These are phyloP conservation scores for Domatiomyces globalis DNA, from an alignment of 2,329 filamentous ascomycete genomes.

Conservation along the genomic window DNA sequence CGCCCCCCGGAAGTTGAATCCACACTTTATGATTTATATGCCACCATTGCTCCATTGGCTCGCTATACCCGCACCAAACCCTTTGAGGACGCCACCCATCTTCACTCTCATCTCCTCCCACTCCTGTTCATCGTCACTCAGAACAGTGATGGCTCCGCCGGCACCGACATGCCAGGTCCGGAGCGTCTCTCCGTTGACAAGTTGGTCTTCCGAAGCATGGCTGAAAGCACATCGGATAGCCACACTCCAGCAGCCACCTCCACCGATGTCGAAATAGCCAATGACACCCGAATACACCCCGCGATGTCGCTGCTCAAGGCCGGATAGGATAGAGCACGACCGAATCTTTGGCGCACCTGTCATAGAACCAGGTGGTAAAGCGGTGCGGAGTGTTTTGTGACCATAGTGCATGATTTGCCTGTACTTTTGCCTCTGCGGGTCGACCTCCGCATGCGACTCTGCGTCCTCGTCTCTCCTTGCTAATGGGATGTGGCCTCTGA, in stretches of 20 bases:
- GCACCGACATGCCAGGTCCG: slow-evolving; percentile 67
- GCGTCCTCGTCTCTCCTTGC: background rate
- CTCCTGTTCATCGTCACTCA: slow-evolving; percentile 68
- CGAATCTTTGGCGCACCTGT: slow-evolving; percentile 91
- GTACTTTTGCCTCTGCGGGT: slow-evolving; percentile 18
- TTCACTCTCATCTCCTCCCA: slow-evolving; percentile 84
- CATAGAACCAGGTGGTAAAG: slow-evolving; percentile 85
- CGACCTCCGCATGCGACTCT: background rate
- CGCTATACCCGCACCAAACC: slow-evolving; percentile 21
- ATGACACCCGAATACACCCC: slow-evolving; percentile 79
- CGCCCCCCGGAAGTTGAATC: background rate
- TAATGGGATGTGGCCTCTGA: slow-evolving; percentile 46
- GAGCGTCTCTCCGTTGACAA: slow-evolving; percentile 13
- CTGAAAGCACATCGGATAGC: slow-evolving; percentile 68
- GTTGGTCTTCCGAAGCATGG: slow-evolving; percentile 19
- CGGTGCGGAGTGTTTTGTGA: slow-evolving; percentile 49
- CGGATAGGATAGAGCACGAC: slow-evolving; percentile 66
- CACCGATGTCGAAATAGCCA: slow-evolving; percentile 77
- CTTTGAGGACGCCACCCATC: slow-evolving; percentile 34
- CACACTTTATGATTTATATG: background rate
- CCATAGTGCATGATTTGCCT: slow-evolving; percentile 12
- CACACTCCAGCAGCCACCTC: slow-evolving; percentile 79
- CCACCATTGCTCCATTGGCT: background rate
- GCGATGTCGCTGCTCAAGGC: slow-evolving; percentile 50
- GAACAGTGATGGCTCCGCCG: slow-evolving; percentile 74